These are phyloP conservation scores for Kwoniella sp. DNA, from an alignment of 768 basidiomycete genomes.

Conservation along the genomic window DNA sequence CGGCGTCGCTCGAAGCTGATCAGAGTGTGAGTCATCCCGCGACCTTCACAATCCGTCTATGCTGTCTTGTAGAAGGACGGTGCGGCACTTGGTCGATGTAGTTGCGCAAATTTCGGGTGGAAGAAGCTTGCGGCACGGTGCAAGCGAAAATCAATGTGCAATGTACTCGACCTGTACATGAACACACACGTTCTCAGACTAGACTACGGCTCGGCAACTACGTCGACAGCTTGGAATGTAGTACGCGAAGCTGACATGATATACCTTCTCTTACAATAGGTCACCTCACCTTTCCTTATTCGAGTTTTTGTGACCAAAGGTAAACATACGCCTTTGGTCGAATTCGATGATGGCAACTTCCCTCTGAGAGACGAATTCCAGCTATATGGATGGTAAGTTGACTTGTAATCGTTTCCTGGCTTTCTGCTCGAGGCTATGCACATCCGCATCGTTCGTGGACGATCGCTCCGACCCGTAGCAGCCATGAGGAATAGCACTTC, in stretches of 20 bases:
- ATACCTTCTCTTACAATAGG: conserved; percentile 3
- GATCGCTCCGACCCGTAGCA: neutral
- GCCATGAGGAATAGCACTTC: too few species aligned
- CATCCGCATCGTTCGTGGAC: too few species aligned
- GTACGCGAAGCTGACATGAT: too few species aligned
- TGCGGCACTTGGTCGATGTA: too few species aligned
- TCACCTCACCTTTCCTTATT: conserved; percentile 42
- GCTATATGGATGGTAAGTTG: conserved; percentile 47
- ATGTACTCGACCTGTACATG: too few species aligned
- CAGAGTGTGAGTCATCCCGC: neutral
- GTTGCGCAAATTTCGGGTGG: too few species aligned
- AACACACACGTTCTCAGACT: too few species aligned
- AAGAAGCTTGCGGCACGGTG: too few species aligned
- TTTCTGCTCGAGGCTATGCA: neutral
- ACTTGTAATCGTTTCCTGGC: neutral
- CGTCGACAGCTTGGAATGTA: too few species aligned
- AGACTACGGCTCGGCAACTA: too few species aligned
- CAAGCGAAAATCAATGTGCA: too few species aligned
- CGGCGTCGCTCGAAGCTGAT: neutral
- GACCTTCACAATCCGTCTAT: neutral
- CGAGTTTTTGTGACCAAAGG: conserved; percentile 46
- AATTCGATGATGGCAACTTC: conserved; percentile 48
- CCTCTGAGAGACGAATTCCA: conserved; percentile 47
- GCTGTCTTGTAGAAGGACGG: too few species aligned
- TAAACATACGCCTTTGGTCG: conserved; percentile 41